Conservation (phyloP, 345 rosid genomes). For the Citrus unshiu region DNA sequence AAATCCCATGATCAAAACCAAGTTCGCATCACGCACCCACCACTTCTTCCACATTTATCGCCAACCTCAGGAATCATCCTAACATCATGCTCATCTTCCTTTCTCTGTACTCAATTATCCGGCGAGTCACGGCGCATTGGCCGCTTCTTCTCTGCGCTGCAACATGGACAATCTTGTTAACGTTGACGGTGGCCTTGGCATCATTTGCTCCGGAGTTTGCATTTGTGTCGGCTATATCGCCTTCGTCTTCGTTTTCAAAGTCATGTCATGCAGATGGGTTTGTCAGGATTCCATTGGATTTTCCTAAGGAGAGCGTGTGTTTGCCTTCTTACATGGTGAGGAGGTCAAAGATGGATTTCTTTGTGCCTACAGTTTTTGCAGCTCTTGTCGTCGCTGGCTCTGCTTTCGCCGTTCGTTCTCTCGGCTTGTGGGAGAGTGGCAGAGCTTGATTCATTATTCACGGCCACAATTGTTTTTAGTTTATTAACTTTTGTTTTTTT, state of each 20-base stretch:
- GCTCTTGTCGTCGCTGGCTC: slow-evolving; percentile 32
- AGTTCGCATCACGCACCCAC: not conserved
- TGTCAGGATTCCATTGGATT: slow-evolving; percentile 34
- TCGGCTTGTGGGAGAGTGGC: slow-evolving; percentile 22
- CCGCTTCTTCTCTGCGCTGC: slow-evolving; percentile 16
- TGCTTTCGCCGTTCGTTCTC: slow-evolving; percentile 32
- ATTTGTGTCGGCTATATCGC: slow-evolving; percentile 32
- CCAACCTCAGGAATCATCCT: not conserved
- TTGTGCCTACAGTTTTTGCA: slow-evolving; percentile 34
- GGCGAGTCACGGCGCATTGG: not conserved
- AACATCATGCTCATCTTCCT: slow-evolving; percentile 10
- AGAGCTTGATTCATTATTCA: not conserved
- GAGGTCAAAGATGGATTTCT: slow-evolving; percentile 34
- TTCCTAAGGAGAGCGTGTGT: slow-evolving; percentile 23
- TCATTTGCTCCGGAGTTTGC: slow-evolving; percentile 36
- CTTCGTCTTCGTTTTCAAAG: slow-evolving; percentile 15
- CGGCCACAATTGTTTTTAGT: not conserved
- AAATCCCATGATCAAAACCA: not conserved
- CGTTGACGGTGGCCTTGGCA: slow-evolving; percentile 20
- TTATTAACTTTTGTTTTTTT: too few relatives aligned
- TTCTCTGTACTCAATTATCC: slow-evolving; percentile 7
- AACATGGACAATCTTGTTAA: slow-evolving; percentile 32
- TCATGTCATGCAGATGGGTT: slow-evolving; percentile 19
- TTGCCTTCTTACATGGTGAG: slow-evolving; percentile 30
- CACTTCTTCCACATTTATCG: not conserved